Evolutionary conservation across 768 basidiomycete species (phyloP).

Genomic region (Boletellus emodensis): DNA sequence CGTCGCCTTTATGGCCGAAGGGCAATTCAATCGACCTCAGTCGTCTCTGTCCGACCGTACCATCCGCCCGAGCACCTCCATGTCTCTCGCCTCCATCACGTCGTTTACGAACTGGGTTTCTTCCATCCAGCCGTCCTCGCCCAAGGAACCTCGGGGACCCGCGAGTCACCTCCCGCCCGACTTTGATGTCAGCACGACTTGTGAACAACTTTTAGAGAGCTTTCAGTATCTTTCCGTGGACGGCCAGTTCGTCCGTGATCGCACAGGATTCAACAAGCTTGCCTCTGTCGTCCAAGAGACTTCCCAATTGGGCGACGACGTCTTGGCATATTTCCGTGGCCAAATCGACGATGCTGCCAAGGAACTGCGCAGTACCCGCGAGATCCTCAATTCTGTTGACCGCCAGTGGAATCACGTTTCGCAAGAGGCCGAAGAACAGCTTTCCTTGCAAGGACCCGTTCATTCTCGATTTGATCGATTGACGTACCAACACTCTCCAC

Average conservation of each 20-base stretch:
- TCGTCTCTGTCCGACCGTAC: slow-evolving; percentile 57
- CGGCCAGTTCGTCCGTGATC: slow-evolving; percentile 35
- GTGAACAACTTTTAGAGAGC: slow-evolving; percentile 49
- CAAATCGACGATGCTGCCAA: slow-evolving; percentile 49
- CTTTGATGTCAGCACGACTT: slow-evolving; percentile 42
- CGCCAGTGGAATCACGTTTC: slow-evolving; percentile 42
- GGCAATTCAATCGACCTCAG: slow-evolving; percentile 42
- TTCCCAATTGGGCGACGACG: slow-evolving; percentile 40
- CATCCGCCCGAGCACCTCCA: slow-evolving; percentile 40
- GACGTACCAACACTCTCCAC: slow-evolving; percentile 37
- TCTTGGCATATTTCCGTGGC: slow-evolving; percentile 50
- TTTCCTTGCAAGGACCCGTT: slow-evolving; percentile 16
- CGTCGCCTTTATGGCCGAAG: slow-evolving; percentile 53
- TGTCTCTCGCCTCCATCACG: slow-evolving; percentile 47
- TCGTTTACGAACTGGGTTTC: slow-evolving; percentile 38
- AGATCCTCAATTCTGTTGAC: slow-evolving; percentile 42
- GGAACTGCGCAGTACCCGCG: slow-evolving; percentile 47
- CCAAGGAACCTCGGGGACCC: slow-evolving; percentile 27
- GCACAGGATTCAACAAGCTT: slow-evolving; percentile 41
- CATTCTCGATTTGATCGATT: slow-evolving; percentile 9
- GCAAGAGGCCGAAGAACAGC: slow-evolving; percentile 43
- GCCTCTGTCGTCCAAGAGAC: slow-evolving; percentile 47
- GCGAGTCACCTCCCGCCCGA: slow-evolving; percentile 37
- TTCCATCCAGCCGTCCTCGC: slow-evolving; percentile 14
- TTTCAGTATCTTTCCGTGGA: slow-evolving; percentile 49